Evolutionary conservation across 2,329 filamentous ascomycete species (phyloP).

Genomic region (Microdochium paspali): DNA sequence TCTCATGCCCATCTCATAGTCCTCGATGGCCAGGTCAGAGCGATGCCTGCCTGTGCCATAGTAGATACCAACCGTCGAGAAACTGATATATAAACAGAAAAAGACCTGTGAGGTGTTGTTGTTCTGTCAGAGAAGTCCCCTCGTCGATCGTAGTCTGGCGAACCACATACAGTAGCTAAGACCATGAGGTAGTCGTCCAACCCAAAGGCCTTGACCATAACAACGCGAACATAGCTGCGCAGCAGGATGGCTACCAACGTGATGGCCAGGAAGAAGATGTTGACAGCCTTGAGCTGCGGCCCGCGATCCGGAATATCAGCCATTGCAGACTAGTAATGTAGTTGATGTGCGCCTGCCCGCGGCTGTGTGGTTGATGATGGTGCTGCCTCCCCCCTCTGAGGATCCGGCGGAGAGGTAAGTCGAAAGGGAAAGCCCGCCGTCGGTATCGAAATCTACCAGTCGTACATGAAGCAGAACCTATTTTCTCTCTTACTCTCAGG

Average conservation of each 20-base stretch:
- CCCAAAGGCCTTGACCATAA: slow-evolving; percentile 7
- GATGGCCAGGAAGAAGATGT: slow-evolving; percentile 4
- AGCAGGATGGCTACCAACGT: slow-evolving; percentile 3
- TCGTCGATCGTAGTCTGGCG: no score
- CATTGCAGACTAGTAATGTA: no score
- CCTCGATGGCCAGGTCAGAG: neutral
- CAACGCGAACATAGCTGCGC: slow-evolving; percentile 4
- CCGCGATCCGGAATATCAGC: slow-evolving; percentile 3
- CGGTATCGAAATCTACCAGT: no score
- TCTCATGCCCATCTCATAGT: slow-evolving; percentile 1
- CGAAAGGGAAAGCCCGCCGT: no score
- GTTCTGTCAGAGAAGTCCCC: neutral
- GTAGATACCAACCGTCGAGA: slow-evolving; percentile 1
- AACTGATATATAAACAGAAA: slow-evolving; percentile 1
- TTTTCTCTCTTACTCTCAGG: no score
- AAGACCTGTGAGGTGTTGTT: neutral
- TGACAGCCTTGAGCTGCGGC: slow-evolving; percentile 4
- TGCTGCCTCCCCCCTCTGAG: no score
- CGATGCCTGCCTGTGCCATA: slow-evolving; percentile 4
- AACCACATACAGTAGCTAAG: slow-evolving; percentile 6
- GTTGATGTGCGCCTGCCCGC: no score
- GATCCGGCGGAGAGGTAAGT: no score
- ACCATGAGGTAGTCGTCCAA: slow-evolving; percentile 8
- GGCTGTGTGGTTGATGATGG: neutral
- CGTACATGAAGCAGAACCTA: no score